These are phyloP conservation scores for Hypoxylon rubiginosum DNA, from an alignment of 2,329 filamentous ascomycete genomes.

Conservation along the genomic window DNA sequence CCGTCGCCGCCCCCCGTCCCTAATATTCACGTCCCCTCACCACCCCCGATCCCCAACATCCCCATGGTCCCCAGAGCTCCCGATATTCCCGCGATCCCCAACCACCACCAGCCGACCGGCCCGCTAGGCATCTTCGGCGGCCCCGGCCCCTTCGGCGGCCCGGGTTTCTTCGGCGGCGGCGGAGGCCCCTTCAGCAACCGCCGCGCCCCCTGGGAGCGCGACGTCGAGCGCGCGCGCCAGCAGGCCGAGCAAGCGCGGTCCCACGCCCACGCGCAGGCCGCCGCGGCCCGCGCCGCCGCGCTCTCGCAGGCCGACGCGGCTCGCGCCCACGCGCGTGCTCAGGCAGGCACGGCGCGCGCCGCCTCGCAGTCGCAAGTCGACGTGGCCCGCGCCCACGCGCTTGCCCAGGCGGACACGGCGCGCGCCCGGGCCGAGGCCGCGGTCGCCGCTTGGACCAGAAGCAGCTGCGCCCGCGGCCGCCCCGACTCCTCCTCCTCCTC, in stretches of 20 bases:
- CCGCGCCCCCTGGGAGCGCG: constrained; percentile 23
- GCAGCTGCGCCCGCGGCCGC: no score
- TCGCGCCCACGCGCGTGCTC: neutral
- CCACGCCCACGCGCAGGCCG: neutral
- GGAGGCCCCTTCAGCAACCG: constrained; percentile 14
- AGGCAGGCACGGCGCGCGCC: neutral
- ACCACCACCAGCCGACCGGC: neutral
- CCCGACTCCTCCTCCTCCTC: no score
- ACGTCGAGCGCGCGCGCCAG: constrained; percentile 3
- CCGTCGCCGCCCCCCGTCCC: neutral
- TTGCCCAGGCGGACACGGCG: constrained; percentile 3
- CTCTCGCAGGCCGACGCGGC: neutral
- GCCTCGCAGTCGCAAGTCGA: neutral
- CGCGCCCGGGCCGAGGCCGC: constrained; percentile 1
- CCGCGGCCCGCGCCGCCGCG: no score
- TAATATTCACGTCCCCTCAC: neutral
- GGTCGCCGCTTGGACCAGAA: neutral
- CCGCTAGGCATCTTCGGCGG: neutral
- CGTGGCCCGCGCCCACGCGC: constrained; percentile 1
- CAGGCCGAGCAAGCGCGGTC: neutral
- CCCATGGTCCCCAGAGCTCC: neutral
- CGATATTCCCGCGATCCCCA: no score
- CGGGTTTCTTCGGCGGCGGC: constrained; percentile 17
- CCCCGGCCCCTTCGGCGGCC: neutral
- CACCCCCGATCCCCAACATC: neutral